Base-by-base conservation (phyloP, 2,329 filamentous ascomycete species). In the Ustulina deusta region DNA sequence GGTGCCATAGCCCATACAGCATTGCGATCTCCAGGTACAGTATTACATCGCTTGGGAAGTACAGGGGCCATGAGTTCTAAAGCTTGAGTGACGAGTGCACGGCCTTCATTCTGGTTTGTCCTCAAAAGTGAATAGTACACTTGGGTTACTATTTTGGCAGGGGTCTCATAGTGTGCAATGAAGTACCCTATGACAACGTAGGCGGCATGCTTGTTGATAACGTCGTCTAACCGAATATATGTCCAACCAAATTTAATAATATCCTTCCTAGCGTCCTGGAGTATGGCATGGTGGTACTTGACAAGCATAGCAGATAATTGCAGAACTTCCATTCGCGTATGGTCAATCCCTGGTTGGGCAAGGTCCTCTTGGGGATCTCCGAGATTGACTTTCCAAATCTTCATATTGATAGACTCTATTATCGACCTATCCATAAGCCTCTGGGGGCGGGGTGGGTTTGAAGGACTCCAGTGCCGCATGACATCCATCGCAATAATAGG, bases 241-340 rank as follows among this genome's bases (percentile, higher is more conserved):
- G 94, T 97, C 96, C 96, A 99, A 2, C 94, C 94, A 80, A 98
- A 99, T 81, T 97, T 98, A 77, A 99, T 99, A 69, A 99, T 95
- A 71, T 99, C 96, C 80, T 99, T 99, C 42, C 97, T 90, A 2
- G 93, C 91, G 75, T 98, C 96, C 73, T 97, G 92, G 1, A 99
- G 87, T 61, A 94, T 92, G 36, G 89, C 88, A 75, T 95, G 90
- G 75, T 99, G 93, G 75, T 98, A 97, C 78, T 99, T 99, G 80
- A 99, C 91, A 44, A 99, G 85, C 83, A 99, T 90, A 0, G 96
- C 94, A 6, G 96, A 97, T 51, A 98, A 87, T 78, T 99, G 97
- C 52, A 99, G 87, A 10, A 97, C 87, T 78, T 99, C 97, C 89
- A 98, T 97, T 17, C 96, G 88, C 1, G 94, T 97, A 79, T 98